Evolutionary conservation across 1,284 basidiomycete genomes (phyloP).

Genomic region (Agroathelia rolfsii): DNA sequence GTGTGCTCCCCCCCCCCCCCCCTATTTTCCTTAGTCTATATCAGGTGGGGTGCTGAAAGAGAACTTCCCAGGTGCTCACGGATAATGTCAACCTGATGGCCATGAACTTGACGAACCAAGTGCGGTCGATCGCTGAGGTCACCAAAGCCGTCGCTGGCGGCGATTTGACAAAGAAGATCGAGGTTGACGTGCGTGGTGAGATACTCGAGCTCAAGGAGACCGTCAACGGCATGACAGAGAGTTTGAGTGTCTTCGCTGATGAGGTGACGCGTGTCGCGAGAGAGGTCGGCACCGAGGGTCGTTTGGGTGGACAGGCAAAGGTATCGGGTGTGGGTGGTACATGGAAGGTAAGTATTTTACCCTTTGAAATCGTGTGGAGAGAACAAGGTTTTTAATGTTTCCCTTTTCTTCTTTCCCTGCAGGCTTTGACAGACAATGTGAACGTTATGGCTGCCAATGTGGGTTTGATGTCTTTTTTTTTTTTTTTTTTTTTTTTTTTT

Average conservation of each 20-base stretch:
- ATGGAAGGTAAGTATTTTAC: slow-evolving; percentile 66
- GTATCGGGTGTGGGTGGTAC: slow-evolving; percentile 92
- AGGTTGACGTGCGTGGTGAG: slow-evolving; percentile 83
- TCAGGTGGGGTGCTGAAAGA: no score
- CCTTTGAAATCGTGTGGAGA: slow-evolving; percentile 5
- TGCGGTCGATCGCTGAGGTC: slow-evolving; percentile 78
- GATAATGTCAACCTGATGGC: slow-evolving; percentile 86
- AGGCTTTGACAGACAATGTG: slow-evolving; percentile 89
- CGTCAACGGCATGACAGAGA: slow-evolving; percentile 88
- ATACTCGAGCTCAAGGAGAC: slow-evolving; percentile 82
- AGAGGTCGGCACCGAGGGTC: slow-evolving; percentile 89
- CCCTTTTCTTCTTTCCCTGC: slow-evolving; percentile 6
- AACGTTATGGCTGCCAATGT: slow-evolving; percentile 84
- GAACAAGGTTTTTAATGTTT: background rate
- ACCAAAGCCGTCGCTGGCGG: slow-evolving; percentile 87
- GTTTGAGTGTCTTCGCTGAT: slow-evolving; percentile 79
- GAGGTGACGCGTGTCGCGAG: slow-evolving; percentile 82
- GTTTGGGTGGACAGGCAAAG: slow-evolving; percentile 78
- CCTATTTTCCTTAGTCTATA: background rate
- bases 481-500: slow-evolving; percentile 5
- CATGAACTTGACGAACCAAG: slow-evolving; percentile 88
- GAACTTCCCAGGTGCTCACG: slow-evolving; percentile 42
- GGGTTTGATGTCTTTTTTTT: slow-evolving; percentile 19
- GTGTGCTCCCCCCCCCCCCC: slow-evolving; percentile 11
- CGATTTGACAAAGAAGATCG: slow-evolving; percentile 85